phyloP scores from a whole-genome alignment of 108 stramenopile species.

The Nannochloropsis salina region DNA sequence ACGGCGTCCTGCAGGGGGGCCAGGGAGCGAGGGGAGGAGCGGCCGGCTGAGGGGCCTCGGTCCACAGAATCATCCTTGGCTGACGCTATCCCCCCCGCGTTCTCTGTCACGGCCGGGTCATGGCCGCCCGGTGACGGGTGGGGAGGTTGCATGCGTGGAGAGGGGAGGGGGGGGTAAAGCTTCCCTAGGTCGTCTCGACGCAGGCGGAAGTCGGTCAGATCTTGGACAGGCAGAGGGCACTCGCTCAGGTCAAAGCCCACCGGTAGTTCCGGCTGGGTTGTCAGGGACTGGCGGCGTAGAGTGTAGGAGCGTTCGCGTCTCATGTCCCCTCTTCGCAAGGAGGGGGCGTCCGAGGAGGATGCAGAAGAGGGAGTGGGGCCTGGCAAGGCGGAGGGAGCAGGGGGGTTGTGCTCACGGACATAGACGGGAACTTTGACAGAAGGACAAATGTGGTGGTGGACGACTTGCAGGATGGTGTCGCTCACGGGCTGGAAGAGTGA shows the following conservation, averaged over 20 bases:
- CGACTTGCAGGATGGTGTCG: background rate
- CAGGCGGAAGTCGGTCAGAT: slow-evolving; percentile 40
- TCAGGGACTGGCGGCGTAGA: background rate
- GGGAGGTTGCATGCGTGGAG: background rate
- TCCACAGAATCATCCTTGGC: background rate
- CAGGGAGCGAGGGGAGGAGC: background rate
- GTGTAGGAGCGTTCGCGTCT: background rate
- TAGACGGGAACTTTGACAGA: background rate
- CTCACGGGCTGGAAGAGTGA: slow-evolving; percentile 7
- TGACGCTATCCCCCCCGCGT: background rate
- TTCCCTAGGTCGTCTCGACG: slow-evolving; percentile 33
- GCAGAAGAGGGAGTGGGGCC: background rate
- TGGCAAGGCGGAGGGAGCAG: background rate
- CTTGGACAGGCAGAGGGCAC: slow-evolving; percentile 33
- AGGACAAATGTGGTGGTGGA: slow-evolving; percentile 3
- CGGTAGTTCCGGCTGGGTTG: slow-evolving; percentile 14
- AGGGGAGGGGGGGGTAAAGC: background rate
- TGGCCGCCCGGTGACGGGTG: background rate
- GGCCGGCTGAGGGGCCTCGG: background rate
- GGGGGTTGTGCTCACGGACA: background rate
- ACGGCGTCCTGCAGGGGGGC: background rate
- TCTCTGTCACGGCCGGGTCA: background rate
- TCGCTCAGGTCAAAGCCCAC: slow-evolving; percentile 42
- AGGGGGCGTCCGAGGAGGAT: background rate
- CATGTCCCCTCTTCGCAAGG: background rate